Conservation (phyloP, 1,284 basidiomycete species). For the Apiotrichum gracile region DNA sequence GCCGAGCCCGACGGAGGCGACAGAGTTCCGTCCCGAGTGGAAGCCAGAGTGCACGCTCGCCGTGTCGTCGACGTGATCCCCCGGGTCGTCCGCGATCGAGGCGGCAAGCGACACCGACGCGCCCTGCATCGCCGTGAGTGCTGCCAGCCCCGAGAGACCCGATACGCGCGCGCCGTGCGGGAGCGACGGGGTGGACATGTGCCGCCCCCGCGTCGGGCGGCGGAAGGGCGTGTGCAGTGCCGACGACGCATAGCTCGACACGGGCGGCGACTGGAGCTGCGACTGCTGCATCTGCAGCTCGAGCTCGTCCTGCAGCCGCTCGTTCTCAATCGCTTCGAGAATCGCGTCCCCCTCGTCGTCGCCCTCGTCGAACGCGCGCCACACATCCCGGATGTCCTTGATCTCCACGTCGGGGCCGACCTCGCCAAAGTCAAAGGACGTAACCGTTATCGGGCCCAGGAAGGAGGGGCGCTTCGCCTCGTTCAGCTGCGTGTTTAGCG, state of each 20-base stretch:
- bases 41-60: conserved; percentile 24
- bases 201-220: not conserved
- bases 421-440: conserved; percentile 79
- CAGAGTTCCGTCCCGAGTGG: conserved; percentile 16
- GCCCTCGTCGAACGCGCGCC: conserved; percentile 79
- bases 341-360: conserved; percentile 58
- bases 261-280: not conserved
- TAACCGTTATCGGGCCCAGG: conserved; percentile 82
- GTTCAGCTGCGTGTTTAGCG: conserved; percentile 74
- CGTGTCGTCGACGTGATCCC: conserved; percentile 4
- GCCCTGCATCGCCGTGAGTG: no score
- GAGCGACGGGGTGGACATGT: not conserved
- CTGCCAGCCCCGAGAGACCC: no score
- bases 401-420: conserved; percentile 78
- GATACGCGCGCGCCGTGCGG: no score
- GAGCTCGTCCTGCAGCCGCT: not conserved
- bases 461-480: conserved; percentile 74
- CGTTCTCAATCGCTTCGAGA: conserved; percentile 10
- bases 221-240: not conserved
- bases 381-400: conserved; percentile 86
- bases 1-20: conserved; percentile 26
- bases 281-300: not conserved
- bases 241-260: not conserved
- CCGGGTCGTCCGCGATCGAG: not conserved
- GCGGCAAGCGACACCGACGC: no score